Base-by-base conservation (phyloP, 1,139 yeast species). In the Candida pseudocylindracea region DNA sequence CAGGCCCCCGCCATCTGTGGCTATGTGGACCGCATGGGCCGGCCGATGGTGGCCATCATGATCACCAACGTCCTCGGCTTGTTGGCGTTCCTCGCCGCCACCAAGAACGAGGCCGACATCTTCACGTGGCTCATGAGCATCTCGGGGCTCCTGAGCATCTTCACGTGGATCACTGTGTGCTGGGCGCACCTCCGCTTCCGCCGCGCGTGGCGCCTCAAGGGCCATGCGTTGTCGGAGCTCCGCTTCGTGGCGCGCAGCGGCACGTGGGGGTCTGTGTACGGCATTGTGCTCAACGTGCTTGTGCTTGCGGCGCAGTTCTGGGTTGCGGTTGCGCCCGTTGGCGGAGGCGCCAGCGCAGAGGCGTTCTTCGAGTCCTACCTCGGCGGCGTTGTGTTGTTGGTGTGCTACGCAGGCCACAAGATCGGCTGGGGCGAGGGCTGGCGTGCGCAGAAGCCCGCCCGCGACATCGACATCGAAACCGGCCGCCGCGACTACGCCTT, bases 101-200 rank as follows among this genome's bases (percentile, higher is more conserved):
- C 74, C 32, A 51, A 62, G 15, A 57, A 71, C 36, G 68, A 76
- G 49, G 70, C 64, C 38, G 63, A 58, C 27, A 79, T 80, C 10
- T 81, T 81, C 51, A 59, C 57, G 41, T 81, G 94, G 93, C 57
- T 81, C 45, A 57, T 79, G 48, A 79, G 93, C 24, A 57, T 83
- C 32, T 75, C 93, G 11, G 91, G 92, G 37, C 66, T 80, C 40
- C 74, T 91, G 31, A 73, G 93, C 2, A 60, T 81, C 36, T 79
- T 80, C 51, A 76, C 91, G 7, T 80, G 93, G 92, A 70, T 70
- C 29, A 70, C 85, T 12, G 76, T 81, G 43, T 70, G 75, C 46
- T 46, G 75, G 35, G 71, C 81, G 42, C 92, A 73, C 42, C 57
- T 81, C 37, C 65, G 93, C 50, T 79, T 80, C 55, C 71, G 94